phyloP scores from a whole-genome alignment of 164 flowering plant species.

The Annona cherimola region DNA sequence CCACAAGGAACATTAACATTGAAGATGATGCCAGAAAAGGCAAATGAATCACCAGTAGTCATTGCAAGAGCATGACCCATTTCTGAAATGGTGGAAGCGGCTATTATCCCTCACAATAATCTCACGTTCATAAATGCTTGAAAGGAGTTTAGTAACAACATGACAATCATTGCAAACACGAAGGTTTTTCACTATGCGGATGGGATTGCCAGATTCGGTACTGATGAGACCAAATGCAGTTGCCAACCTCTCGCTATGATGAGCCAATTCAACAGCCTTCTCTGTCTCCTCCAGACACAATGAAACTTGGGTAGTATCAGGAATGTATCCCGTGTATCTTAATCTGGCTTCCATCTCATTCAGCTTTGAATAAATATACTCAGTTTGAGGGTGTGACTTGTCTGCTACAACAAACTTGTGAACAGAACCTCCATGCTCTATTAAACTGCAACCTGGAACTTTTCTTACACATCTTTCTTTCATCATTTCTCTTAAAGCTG shows the following conservation, averaged over 20 bases:
- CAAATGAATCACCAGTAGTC: conserved; percentile 17
- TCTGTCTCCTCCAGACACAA: conserved; percentile 18
- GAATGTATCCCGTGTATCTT: conserved; percentile 14
- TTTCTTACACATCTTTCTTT: conserved; percentile 12
- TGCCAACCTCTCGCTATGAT: conserved; percentile 22
- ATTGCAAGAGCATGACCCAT: conserved; percentile 22
- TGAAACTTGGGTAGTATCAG: conserved; percentile 18
- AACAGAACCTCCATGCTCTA: conserved; percentile 10
- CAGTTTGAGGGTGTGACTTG: conserved; percentile 12
- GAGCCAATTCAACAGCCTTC: conserved; percentile 19
- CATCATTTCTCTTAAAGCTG: conserved; percentile 15
- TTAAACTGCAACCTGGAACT: conserved; percentile 20
- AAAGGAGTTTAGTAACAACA: conserved; percentile 20
- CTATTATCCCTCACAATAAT: conserved; percentile 24
- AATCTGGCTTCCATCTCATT: conserved; percentile 18
- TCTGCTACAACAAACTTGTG: conserved; percentile 18
- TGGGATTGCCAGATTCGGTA: conserved; percentile 8
- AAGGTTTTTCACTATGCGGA: conserved; percentile 20
- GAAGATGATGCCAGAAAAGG: not conserved
- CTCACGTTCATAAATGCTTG: conserved; percentile 11
- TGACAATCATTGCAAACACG: conserved; percentile 26
- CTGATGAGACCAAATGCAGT: conserved; percentile 21
- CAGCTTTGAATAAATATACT: conserved; percentile 18
- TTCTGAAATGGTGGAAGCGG: conserved; percentile 24
- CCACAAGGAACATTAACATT: not conserved